A percentile compares a stretch with the other conserved stretches of the same genome.
Evolutionary conservation across 495 filamentous ascomycete species (phyloP).

Genomic region (Penicillium dipodomyicola): DNA sequence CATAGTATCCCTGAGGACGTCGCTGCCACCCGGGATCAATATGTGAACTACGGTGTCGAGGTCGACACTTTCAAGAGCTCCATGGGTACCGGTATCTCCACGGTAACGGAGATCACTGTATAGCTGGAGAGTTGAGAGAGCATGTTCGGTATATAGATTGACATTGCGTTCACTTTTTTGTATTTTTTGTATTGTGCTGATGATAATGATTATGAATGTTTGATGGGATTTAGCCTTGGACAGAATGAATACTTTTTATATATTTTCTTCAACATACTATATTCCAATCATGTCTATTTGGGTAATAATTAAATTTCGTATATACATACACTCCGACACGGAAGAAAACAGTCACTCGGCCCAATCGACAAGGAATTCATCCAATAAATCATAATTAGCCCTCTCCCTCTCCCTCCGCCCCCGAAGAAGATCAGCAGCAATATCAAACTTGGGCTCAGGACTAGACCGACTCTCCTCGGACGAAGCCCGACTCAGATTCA

Average conservation of each 20-base stretch:
- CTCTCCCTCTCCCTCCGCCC: constrained; percentile 6
- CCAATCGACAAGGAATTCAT: constrained; percentile 12
- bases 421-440: constrained; percentile 10
- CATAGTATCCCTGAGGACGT: neutral
- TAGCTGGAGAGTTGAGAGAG: neutral
- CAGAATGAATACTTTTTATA: constrained; percentile 7
- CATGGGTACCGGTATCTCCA: neutral
- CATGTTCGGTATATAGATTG: neutral
- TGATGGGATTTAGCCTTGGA: neutral
- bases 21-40: constrained; percentile 2
- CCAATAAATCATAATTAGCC: constrained; percentile 3
- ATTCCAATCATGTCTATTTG: neutral
- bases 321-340: neutral
- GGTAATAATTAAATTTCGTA: neutral
- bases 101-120: neutral
- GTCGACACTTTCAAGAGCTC: neutral
- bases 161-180: neutral
- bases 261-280: neutral
- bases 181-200: neutral
- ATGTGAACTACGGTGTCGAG: constrained; percentile 8
- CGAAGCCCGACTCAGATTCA: neutral
- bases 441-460: constrained; percentile 9
- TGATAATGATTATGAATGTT: neutral
- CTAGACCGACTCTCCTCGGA: neutral
- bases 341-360: neutral